Evolutionary conservation across 805 yeast genomes (phyloP).

Genomic region (Yarrowia sp.): DNA sequence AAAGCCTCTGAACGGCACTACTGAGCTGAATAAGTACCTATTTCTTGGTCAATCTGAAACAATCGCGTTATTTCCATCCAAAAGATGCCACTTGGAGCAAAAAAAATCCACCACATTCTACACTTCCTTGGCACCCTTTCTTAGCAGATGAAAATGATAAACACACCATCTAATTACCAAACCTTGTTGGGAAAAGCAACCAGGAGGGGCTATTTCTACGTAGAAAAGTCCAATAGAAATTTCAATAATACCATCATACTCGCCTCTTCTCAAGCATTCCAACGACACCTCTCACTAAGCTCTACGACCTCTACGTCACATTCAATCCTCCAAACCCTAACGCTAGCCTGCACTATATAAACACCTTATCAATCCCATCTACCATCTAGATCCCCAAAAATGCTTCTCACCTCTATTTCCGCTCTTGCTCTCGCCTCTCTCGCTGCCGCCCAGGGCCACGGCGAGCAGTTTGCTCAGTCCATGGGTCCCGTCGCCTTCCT

Average conservation of each 20-base stretch:
- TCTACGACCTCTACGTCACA: background rate
- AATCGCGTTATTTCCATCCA: no score
- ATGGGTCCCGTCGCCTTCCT: slow-evolving; percentile 46
- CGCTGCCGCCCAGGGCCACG: slow-evolving; percentile 36
- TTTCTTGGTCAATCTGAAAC: no score
- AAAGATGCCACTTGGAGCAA: no score
- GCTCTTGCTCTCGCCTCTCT: slow-evolving; percentile 23
- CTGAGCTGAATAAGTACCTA: no score
- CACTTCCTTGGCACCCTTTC: slow-evolving; percentile 17
- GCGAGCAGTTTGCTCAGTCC: slow-evolving; percentile 41
- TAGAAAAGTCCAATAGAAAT: no score
- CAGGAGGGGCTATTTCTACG: no score
- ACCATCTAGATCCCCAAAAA: background rate
- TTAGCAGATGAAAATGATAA: slow-evolving; percentile 20
- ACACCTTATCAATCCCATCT: slow-evolving; percentile 10
- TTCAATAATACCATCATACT: background rate
- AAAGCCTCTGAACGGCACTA: no score
- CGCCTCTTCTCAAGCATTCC: background rate
- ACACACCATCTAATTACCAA: background rate
- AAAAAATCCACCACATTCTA: no score
- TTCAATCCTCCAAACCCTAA: background rate
- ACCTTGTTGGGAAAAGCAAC: background rate
- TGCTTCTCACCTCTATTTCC: slow-evolving; percentile 26
- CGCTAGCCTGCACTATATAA: background rate
- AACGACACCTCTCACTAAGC: background rate